phyloP scores from a whole-genome alignment of 1,139 yeast species.

The Blastobotrys indianensis region DNA sequence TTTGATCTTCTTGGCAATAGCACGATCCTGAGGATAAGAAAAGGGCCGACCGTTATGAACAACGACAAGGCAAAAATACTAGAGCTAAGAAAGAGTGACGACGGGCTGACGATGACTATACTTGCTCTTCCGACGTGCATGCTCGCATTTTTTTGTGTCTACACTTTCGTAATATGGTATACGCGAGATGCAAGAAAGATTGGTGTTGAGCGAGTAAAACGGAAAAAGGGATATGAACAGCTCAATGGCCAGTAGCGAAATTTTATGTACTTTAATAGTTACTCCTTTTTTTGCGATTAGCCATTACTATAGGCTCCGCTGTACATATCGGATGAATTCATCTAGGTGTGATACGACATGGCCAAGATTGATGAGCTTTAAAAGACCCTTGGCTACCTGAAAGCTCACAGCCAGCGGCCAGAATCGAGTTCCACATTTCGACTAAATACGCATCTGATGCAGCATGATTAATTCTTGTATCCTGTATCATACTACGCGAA shows the following conservation, averaged over 20 bases:
- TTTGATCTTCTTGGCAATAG: constrained; percentile 42
- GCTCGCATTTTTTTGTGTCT: constrained; percentile 40
- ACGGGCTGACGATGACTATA: constrained; percentile 59
- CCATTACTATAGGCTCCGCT: too few species aligned
- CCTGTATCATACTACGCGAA: too few species aligned
- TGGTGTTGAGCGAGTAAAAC: constrained; percentile 1
- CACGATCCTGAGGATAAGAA: constrained; percentile 50
- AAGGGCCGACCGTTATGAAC: constrained; percentile 56
- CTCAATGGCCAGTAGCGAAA: background rate
- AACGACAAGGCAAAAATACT: constrained; percentile 44
- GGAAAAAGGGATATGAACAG: constrained; percentile 8
- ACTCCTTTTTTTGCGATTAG: background rate
- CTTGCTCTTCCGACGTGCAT: constrained; percentile 65
- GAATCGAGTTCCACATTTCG: constrained; percentile 28
- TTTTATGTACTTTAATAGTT: too few species aligned
- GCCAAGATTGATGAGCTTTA: background rate
- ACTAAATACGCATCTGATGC: too few species aligned
- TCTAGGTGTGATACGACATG: too few species aligned
- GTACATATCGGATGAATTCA: too few species aligned
- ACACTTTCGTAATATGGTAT: constrained; percentile 13
- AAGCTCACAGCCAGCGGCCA: constrained; percentile 18
- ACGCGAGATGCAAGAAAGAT: constrained; percentile 10
- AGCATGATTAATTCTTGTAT: too few species aligned
- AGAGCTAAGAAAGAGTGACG: constrained; percentile 34
- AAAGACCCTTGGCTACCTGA: constrained; percentile 5